Evolutionary conservation across 2,329 filamentous ascomycete genomes (phyloP).

Genomic region (Curvularia lunata): DNA sequence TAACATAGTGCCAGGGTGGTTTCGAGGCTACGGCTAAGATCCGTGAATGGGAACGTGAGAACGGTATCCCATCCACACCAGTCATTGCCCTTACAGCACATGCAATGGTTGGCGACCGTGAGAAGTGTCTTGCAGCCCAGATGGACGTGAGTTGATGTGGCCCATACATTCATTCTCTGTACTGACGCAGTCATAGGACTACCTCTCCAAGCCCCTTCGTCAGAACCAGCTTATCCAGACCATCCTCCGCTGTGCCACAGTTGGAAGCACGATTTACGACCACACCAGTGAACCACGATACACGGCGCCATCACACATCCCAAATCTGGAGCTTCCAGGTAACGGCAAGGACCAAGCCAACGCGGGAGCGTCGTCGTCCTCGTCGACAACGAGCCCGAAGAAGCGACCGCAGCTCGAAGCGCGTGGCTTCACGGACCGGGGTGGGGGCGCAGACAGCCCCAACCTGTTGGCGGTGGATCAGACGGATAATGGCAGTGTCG

Average conservation of each 20-base stretch:
- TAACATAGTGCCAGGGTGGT: conserved; percentile 70
- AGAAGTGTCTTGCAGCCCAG: conserved; percentile 97
- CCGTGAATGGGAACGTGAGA: conserved; percentile 86
- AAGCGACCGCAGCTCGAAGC: conserved; percentile 63
- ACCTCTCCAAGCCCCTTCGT: conserved; percentile 93
- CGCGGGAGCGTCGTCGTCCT: conserved; percentile 7
- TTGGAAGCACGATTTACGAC: conserved; percentile 82
- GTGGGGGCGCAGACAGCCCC: conserved; percentile 68
- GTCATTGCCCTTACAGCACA: conserved; percentile 97
- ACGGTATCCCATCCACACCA: conserved; percentile 81
- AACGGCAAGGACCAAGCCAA: conserved; percentile 7
- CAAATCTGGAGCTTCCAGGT: conserved; percentile 10
- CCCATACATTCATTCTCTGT: not conserved
- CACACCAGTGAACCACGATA: conserved; percentile 52
- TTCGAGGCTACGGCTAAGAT: conserved; percentile 98
- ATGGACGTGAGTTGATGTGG: conserved; percentile 71
- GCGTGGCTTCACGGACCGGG: conserved; percentile 73
- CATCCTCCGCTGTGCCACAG: conserved; percentile 93
- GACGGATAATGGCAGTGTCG: conserved; percentile 66
- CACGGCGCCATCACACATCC: conserved; percentile 14
- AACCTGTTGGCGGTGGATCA: conserved; percentile 65
- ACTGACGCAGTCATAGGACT: conserved; percentile 63
- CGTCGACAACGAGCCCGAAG: conserved; percentile 15
- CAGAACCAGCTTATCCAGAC: conserved; percentile 98
- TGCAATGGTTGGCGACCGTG: conserved; percentile 97